Evolutionary conservation across 768 basidiomycete genomes (phyloP).

Genomic region (Coprinopsis marcescibilis): DNA sequence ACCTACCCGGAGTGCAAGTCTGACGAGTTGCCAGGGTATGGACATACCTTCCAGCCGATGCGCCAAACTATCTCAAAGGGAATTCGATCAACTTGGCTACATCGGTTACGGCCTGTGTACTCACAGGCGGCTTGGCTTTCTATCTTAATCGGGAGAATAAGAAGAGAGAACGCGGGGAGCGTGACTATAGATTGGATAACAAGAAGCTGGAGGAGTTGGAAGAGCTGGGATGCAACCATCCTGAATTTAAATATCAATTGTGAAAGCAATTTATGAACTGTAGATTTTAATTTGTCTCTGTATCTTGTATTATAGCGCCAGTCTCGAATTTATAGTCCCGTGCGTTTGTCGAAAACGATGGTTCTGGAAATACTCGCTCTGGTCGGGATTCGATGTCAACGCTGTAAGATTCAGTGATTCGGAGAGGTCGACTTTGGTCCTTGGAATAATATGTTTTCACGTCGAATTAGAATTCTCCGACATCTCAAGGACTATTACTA

Average conservation of each 20-base stretch:
- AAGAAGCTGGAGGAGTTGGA: constrained; percentile 25
- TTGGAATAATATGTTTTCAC: no score
- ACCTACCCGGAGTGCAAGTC: background rate
- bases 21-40: constrained; percentile 28
- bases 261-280: constrained; percentile 3
- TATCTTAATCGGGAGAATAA: constrained; percentile 32
- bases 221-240: constrained; percentile 32
- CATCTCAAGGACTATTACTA: background rate
- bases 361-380: no score
- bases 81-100: constrained; percentile 38
- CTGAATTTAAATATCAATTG: constrained; percentile 30
- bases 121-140: constrained; percentile 6
- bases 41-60: constrained; percentile 42
- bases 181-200: constrained; percentile 28
- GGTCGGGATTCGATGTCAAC: no score
- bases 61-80: constrained; percentile 40
- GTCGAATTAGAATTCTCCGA: no score
- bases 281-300: background rate
- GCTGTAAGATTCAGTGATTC: no score
- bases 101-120: background rate
- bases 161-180: constrained; percentile 29
- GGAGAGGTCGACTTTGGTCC: no score
- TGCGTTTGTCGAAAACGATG: no score
- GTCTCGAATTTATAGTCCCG: no score
- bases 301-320: background rate